Evolutionary conservation across 768 basidiomycete genomes (phyloP).

Genomic region (Erythrobasidium yunnanense): DNA sequence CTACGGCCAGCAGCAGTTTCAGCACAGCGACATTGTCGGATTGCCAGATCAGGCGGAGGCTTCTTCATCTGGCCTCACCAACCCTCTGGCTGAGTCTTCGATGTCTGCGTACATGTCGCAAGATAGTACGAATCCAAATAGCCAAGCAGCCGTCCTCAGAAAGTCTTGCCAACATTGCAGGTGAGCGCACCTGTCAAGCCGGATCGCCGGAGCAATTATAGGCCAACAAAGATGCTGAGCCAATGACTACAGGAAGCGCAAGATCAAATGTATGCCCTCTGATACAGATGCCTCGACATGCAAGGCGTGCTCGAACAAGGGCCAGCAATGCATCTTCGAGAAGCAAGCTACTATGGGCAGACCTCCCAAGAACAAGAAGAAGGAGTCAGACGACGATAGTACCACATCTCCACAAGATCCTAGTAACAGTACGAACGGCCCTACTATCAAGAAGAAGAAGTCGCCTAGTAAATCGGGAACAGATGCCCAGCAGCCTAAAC

Average conservation of each 20-base stretch:
- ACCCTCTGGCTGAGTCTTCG: too few relatives aligned
- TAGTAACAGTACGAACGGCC: neutral
- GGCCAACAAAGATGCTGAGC: too few relatives aligned
- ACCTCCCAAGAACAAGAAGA: constrained; percentile 1
- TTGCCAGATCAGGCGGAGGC: too few relatives aligned
- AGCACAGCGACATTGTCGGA: too few relatives aligned
- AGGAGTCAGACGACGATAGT: neutral
- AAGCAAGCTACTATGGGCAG: constrained; percentile 22
- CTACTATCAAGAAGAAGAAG: neutral
- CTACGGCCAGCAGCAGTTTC: too few relatives aligned
- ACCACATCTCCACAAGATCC: neutral
- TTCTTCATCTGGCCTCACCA: too few relatives aligned
- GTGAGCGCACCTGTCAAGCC: neutral
- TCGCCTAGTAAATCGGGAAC: neutral
- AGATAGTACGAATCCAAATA: too few relatives aligned
- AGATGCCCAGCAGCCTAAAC: neutral
- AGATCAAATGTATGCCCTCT: constrained; percentile 8
- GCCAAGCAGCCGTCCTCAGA: too few relatives aligned
- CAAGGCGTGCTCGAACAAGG: constrained; percentile 9
- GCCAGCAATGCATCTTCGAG: constrained; percentile 17
- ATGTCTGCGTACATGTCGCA: too few relatives aligned
- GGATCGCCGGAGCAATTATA: neutral
- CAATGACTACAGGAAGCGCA: constrained; percentile 17
- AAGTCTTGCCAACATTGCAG: constrained; percentile 13
- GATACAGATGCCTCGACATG: neutral